A percentile compares a stretch with the other conserved stretches of the same genome.
These are phyloP conservation scores for Cystoderma amianthinum DNA, from an alignment of 768 basidiomycete genomes.

Conservation along the genomic window DNA sequence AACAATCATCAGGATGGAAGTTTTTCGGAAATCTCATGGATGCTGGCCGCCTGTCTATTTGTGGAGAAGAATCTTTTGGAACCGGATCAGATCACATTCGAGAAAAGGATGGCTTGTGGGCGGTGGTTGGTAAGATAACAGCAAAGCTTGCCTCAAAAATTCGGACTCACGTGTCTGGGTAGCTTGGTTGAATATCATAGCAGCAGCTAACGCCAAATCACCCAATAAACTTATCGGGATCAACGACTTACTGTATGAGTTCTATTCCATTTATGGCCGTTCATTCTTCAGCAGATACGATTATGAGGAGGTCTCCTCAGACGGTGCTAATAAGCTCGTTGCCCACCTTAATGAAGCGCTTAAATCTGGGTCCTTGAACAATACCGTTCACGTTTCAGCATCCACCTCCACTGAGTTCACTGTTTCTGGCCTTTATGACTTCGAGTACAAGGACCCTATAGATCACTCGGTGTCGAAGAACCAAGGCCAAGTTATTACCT, in stretches of 20 bases:
- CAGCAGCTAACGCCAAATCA: constrained; percentile 75
- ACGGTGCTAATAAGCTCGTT: constrained; percentile 84
- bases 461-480: constrained; percentile 90
- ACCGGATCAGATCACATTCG: constrained; percentile 99
- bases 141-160: too few relatives aligned
- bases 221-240: constrained; percentile 78
- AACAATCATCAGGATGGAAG: constrained; percentile 76
- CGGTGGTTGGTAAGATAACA: constrained; percentile 71
- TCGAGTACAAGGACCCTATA: constrained; percentile 98
- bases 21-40: constrained; percentile 99
- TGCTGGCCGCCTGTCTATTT: constrained; percentile 94
- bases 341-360: constrained; percentile 68
- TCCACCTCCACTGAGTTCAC: constrained; percentile 68
- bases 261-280: constrained; percentile 91
- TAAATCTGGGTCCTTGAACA: constrained; percentile 57
- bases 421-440: constrained; percentile 75
- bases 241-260: constrained; percentile 81
- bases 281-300: constrained; percentile 99
- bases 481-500: constrained; percentile 91
- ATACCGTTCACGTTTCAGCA: constrained; percentile 59
- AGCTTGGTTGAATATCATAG: constrained; percentile 98
- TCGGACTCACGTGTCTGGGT: too few relatives aligned
- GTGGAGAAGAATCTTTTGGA: constrained; percentile 98
- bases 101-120: constrained; percentile 99
- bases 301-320: constrained; percentile 95